Percentiles rank a stretch among this genome's conserved stretches.
These are phyloP conservation scores for Stephania yunnanensis DNA, from an alignment of 164 flowering plant genomes.

Conservation along the genomic window DNA sequence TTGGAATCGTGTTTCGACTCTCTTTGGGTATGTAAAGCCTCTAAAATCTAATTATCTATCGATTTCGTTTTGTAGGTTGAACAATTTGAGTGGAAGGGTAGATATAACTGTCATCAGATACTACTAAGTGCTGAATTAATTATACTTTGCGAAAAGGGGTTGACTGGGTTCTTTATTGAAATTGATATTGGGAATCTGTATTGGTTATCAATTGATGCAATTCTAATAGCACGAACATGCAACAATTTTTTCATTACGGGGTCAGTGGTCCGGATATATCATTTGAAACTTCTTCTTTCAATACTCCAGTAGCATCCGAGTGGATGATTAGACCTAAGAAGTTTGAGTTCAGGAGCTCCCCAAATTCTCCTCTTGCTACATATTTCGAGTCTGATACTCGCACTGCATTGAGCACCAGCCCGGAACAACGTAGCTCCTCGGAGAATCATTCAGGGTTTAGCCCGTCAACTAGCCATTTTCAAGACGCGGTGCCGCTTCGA, in stretches of 20 bases:
- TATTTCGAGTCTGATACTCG: conserved; percentile 46
- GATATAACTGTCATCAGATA: neutral
- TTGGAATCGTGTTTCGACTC: neutral
- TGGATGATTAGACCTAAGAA: conserved; percentile 37
- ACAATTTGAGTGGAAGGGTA: neutral
- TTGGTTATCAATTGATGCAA: conserved; percentile 13
- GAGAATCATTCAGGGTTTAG: conserved; percentile 45
- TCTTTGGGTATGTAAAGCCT: conserved; percentile 1
- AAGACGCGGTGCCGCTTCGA: conserved; percentile 7
- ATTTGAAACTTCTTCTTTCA: conserved; percentile 30
- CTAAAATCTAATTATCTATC: neutral
- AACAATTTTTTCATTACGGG: conserved; percentile 35
- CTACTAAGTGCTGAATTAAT: neutral
- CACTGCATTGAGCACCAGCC: conserved; percentile 47
- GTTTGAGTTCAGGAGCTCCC: conserved; percentile 45
- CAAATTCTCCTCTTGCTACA: conserved; percentile 52
- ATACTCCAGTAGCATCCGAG: conserved; percentile 30
- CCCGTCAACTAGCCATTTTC: conserved; percentile 25
- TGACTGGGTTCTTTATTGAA: neutral
- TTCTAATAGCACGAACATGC: conserved; percentile 43
- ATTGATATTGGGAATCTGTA: neutral
- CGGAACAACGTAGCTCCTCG: conserved; percentile 54
- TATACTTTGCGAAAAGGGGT: neutral
- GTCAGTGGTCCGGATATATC: conserved; percentile 33
- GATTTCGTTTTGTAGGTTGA: conserved; percentile 11